Evolutionary conservation across 495 filamentous ascomycete species (phyloP), one percentile per base, ranked within the genome.

Genomic region (Aspergillus kassunensis): DNA sequence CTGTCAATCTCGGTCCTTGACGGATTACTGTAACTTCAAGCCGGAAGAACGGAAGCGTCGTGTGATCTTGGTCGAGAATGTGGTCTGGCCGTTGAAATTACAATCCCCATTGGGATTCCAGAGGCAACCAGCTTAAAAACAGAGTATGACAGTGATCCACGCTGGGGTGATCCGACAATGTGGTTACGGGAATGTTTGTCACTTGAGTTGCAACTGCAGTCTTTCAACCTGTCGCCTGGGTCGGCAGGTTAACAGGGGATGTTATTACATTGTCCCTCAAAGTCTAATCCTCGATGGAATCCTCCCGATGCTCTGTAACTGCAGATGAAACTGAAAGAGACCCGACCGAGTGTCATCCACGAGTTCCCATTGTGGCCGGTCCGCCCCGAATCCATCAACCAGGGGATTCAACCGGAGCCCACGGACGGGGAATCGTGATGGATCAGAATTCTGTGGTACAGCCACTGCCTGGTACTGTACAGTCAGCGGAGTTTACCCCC

Each of bases 111-210:
- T 31, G 25, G 27, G 16, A 35, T 42, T 8, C 15, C 39, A 13
- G 19, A 3, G 1, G 18, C 19, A 15, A 33, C 41, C 30, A 31
- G 12, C 4, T n/a, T 27, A 23, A 25, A 4, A 24, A 27, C 20
- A 23, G 15, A 18, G 34, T 44, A 36, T 24, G 24, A 51, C 19
- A 45, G 21, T 25, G 35, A 53, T 57, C 43, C 49, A 57, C 46
- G 57, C 43, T 27, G 44, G 50, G 51, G 44, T 30, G 40, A 52
- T 46, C 58, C 58, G 58, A 57, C 55, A 57, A 23, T 53, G 36
- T 54, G 58, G 58, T 57, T 49, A 53, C 47, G 47, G 54, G 49
- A 18, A 12, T 12, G 25, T 13, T 5, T 15, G 27, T 9, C n/a
- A n/a, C n/a, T 24, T 33, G 27, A n/a, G 27, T 30, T 20, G 41